Conservation (phyloP, 257 asterid species). For the Rhazya stricta region DNA sequence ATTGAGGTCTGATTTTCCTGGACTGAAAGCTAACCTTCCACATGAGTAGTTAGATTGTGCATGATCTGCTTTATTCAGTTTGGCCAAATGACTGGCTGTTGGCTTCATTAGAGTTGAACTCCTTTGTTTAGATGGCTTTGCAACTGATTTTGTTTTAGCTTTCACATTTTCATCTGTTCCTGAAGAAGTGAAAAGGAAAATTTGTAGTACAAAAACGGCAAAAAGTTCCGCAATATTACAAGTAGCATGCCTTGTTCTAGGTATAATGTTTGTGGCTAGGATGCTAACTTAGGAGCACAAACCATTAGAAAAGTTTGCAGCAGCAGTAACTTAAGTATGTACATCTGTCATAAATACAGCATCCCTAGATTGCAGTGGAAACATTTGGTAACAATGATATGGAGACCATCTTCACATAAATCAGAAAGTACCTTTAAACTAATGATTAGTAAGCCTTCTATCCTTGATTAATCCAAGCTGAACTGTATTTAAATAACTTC, state of each 20-base stretch:
- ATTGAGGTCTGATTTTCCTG: not conserved
- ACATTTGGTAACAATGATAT: not conserved
- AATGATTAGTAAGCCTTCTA: not conserved
- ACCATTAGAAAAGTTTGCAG: not conserved
- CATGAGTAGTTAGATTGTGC: constrained; percentile 26
- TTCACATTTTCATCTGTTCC: constrained; percentile 35
- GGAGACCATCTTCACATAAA: not conserved
- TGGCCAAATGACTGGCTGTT: constrained; percentile 89
- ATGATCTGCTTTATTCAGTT: constrained; percentile 37
- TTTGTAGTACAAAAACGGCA: not conserved
- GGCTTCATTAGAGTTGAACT: constrained; percentile 72
- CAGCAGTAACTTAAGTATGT: not conserved
- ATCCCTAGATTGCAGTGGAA: not conserved
- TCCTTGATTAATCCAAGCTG: not conserved
- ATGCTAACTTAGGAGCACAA: not conserved
- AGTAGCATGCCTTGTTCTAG: not conserved
- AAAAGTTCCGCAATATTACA: not conserved
- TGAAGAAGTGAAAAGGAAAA: constrained; percentile 8
- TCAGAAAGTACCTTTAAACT: not conserved
- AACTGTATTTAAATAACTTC: no score
- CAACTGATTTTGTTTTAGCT: constrained; percentile 27
- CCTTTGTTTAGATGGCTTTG: constrained; percentile 32
- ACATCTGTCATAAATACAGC: not conserved
- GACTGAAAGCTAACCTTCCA: constrained; percentile 43
- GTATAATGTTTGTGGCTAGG: not conserved